phyloP scores from a whole-genome alignment of 1,284 basidiomycete genomes.

The Apiotrichum sp. region DNA sequence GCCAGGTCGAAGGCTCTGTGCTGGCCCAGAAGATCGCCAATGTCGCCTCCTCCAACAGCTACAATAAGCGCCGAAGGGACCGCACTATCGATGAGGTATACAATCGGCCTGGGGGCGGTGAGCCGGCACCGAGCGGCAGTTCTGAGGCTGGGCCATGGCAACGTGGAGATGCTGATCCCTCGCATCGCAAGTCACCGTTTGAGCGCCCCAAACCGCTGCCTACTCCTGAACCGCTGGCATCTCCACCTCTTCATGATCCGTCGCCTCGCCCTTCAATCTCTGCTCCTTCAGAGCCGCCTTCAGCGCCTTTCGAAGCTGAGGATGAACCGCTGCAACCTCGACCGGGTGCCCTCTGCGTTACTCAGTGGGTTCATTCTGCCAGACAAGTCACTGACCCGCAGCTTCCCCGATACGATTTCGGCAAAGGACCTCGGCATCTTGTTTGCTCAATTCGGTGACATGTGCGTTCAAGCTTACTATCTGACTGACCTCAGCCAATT shows the following conservation, averaged over 20 bases:
- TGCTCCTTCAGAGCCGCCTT: not conserved
- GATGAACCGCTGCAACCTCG: slow-evolving; percentile 19
- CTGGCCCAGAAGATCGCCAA: slow-evolving; percentile 43
- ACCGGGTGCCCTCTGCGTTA: slow-evolving; percentile 37
- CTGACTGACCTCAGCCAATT: slow-evolving; percentile 29
- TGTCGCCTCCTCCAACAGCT: slow-evolving; percentile 42
- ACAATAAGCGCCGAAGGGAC: slow-evolving; percentile 36
- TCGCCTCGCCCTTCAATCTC: not conserved
- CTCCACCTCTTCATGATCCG: not conserved
- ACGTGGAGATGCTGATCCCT: slow-evolving; percentile 41
- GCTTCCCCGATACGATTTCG: slow-evolving; percentile 38
- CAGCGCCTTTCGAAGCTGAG: not conserved
- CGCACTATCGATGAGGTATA: slow-evolving; percentile 31
- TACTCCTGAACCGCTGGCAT: not conserved
- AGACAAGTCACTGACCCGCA: slow-evolving; percentile 8
- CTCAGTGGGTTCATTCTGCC: slow-evolving; percentile 24
- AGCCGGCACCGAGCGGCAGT: slow-evolving; percentile 31
- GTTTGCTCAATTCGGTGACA: slow-evolving; percentile 44
- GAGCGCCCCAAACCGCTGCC: slow-evolving; percentile 25
- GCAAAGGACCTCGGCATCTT: slow-evolving; percentile 44
- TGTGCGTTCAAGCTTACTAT: slow-evolving; percentile 24
- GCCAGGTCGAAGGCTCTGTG: slow-evolving; percentile 36
- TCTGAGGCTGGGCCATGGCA: slow-evolving; percentile 40
- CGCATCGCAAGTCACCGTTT: slow-evolving; percentile 30
- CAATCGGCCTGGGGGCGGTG: slow-evolving; percentile 30